Conservation (phyloP, 768 basidiomycete genomes). For the Phallus indusiatus region DNA sequence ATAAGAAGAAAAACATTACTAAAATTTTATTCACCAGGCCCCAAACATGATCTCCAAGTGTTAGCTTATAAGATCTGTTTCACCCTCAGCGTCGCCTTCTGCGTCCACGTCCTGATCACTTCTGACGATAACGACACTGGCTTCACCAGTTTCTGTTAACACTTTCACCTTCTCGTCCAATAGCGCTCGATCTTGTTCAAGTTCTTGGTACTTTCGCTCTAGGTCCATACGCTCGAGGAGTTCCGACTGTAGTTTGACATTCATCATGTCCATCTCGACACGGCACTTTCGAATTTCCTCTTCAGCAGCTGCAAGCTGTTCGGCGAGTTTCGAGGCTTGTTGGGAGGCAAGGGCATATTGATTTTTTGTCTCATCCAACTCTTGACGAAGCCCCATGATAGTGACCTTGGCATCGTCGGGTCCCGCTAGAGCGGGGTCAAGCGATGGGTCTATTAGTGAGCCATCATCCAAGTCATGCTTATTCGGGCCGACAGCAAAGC, state of each 20-base stretch:
- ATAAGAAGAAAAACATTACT: background rate
- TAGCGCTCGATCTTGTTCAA: background rate
- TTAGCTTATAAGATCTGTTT: background rate
- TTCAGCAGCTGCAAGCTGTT: constrained; percentile 6
- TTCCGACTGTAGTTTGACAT: constrained; percentile 3
- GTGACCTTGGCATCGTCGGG: constrained; percentile 2
- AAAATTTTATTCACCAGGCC: background rate
- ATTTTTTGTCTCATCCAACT: constrained; percentile 1
- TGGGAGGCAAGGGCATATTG: constrained; percentile 1
- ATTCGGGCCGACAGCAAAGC: background rate
- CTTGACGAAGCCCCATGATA: constrained; percentile 3
- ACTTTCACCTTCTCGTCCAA: background rate
- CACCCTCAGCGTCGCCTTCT: constrained; percentile 3
- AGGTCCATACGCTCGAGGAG: background rate
- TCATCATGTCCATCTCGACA: background rate
- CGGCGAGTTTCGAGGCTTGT: constrained; percentile 4
- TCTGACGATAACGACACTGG: background rate
- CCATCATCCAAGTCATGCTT: constrained; percentile 3
- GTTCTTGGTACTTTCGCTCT: background rate
- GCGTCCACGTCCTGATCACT: background rate
- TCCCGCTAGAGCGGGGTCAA: constrained; percentile 2
- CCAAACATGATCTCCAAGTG: background rate
- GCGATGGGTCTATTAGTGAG: constrained; percentile 4
- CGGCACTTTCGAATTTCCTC: constrained; percentile 3
- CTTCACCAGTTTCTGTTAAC: background rate